Conservation (phyloP, 768 basidiomycete genomes). For the Cantharellus cinnabarinus region DNA sequence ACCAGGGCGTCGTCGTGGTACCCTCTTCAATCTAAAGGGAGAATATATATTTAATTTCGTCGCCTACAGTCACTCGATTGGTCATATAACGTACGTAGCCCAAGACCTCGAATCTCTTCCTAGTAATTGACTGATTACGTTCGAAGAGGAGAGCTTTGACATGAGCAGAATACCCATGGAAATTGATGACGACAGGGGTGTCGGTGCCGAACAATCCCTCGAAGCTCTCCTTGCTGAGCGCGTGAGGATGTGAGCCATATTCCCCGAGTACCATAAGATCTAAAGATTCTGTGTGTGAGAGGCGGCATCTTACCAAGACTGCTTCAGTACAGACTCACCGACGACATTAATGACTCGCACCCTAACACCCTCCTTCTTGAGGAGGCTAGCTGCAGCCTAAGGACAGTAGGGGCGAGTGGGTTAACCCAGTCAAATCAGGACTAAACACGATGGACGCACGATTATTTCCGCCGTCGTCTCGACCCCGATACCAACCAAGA, state of each 20-base stretch:
- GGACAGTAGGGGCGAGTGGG: background rate
- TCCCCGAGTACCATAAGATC: constrained; percentile 69
- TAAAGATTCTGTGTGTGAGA: background rate
- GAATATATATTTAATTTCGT: background rate
- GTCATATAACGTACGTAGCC: constrained; percentile 10
- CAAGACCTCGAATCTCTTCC: constrained; percentile 11
- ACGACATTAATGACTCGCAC: constrained; percentile 79
- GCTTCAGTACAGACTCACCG: constrained; percentile 1
- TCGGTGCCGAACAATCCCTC: constrained; percentile 51
- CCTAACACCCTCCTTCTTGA: constrained; percentile 50
- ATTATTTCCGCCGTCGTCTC: constrained; percentile 82
- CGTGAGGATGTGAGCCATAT: constrained; percentile 55
- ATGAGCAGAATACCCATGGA: constrained; percentile 64
- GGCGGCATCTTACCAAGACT: background rate
- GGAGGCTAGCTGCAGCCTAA: constrained; percentile 51
- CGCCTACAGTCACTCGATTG: background rate
- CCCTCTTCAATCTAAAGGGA: constrained; percentile 16
- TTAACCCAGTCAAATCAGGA: background rate
- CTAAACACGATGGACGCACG: background rate
- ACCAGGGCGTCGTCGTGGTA: constrained; percentile 60
- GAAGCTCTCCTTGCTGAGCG: constrained; percentile 41
- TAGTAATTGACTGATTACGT: constrained; percentile 14
- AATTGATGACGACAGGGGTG: constrained; percentile 56
- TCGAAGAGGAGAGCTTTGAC: constrained; percentile 45
- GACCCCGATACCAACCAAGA: constrained; percentile 72